Percentiles rank a stretch among this genome's conserved stretches.
Evolutionary conservation across 768 basidiomycete species (phyloP).

Genomic region (Boletus tomentosulus): DNA sequence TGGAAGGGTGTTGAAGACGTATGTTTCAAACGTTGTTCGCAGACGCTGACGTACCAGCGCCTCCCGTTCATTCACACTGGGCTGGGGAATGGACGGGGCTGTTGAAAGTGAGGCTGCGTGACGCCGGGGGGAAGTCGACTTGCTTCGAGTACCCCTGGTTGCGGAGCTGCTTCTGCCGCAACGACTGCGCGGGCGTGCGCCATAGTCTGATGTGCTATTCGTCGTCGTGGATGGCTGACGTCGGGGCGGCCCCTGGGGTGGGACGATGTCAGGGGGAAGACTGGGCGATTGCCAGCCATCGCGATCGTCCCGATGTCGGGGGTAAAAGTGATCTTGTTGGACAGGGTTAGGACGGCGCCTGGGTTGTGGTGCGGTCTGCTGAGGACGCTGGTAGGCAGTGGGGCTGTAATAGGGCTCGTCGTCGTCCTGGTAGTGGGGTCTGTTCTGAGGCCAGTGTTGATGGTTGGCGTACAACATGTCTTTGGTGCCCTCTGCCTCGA

Average conservation of each 20-base stretch:
- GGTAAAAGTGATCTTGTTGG: slow-evolving; percentile 16
- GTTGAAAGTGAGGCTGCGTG: slow-evolving; percentile 12
- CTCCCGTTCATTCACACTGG: slow-evolving; percentile 19
- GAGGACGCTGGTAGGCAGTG: slow-evolving; percentile 5
- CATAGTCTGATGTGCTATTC: slow-evolving; percentile 18
- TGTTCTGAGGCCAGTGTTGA: neutral
- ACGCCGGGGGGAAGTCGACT: slow-evolving; percentile 20
- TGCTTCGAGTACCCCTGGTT: slow-evolving; percentile 10
- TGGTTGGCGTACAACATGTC: slow-evolving; percentile 9
- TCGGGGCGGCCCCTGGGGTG: slow-evolving; percentile 9
- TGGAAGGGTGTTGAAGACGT: slow-evolving; percentile 24
- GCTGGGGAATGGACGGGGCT: slow-evolving; percentile 16
- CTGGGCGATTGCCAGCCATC: slow-evolving; percentile 11
- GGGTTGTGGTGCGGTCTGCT: slow-evolving; percentile 1
- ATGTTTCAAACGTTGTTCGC: slow-evolving; percentile 19
- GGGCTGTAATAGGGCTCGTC: slow-evolving; percentile 13
- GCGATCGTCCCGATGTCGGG: slow-evolving; percentile 22
- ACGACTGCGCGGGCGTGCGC: slow-evolving; percentile 12
- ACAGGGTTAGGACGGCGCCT: slow-evolving; percentile 17
- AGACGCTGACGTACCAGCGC: slow-evolving; percentile 18
- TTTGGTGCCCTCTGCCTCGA: slow-evolving; percentile 2
- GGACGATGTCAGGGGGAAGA: slow-evolving; percentile 8
- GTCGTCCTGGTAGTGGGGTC: slow-evolving; percentile 9
- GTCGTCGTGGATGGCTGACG: slow-evolving; percentile 19
- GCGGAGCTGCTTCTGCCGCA: slow-evolving; percentile 19